phyloP scores from a whole-genome alignment of 2,329 filamentous ascomycete species.

The Volutella citrinella region DNA sequence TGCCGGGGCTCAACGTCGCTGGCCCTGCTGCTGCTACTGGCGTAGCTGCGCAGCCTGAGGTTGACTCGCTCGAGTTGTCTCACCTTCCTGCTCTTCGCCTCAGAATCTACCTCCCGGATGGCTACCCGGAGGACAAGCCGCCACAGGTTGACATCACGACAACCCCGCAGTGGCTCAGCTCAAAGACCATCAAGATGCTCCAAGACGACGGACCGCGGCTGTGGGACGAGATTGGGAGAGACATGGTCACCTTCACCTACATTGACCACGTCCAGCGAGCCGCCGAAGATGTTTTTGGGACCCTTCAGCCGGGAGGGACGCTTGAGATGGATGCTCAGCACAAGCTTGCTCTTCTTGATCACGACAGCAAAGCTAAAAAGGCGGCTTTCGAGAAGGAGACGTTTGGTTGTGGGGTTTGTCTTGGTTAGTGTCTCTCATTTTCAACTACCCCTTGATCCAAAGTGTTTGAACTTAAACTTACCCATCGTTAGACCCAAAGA shows the following conservation, averaged over 20 bases:
- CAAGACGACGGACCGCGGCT: slow-evolving; percentile 48
- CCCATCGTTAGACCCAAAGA: slow-evolving; percentile 70
- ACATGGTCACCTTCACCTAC: slow-evolving; percentile 59
- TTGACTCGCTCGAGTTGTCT: slow-evolving; percentile 49
- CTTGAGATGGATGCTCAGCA: slow-evolving; percentile 53
- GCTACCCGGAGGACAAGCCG: slow-evolving; percentile 54
- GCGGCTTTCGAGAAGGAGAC: slow-evolving; percentile 78
- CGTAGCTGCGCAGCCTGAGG: slow-evolving; percentile 15
- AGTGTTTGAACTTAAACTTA: not conserved
- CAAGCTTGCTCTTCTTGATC: slow-evolving; percentile 73
- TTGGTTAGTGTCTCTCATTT: slow-evolving; percentile 46
- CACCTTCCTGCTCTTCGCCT: slow-evolving; percentile 58
- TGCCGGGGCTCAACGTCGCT: slow-evolving; percentile 11
- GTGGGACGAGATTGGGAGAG: slow-evolving; percentile 62
- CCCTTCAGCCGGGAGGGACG: slow-evolving; percentile 45
- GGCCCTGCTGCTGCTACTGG: slow-evolving; percentile 11
- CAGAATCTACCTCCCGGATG: slow-evolving; percentile 51
- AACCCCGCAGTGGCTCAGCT: slow-evolving; percentile 55
- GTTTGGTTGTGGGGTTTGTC: slow-evolving; percentile 83
- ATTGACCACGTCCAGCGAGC: slow-evolving; percentile 61
- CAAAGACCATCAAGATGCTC: slow-evolving; percentile 44
- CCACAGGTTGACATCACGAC: slow-evolving; percentile 52
- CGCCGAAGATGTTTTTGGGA: slow-evolving; percentile 59
- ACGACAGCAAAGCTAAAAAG: slow-evolving; percentile 70
- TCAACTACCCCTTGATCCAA: not conserved